Percentiles rank a stretch among this genome's conserved stretches.
phyloP scores from a whole-genome alignment of 768 basidiomycete genomes.

The Lactifluus pinguis region DNA sequence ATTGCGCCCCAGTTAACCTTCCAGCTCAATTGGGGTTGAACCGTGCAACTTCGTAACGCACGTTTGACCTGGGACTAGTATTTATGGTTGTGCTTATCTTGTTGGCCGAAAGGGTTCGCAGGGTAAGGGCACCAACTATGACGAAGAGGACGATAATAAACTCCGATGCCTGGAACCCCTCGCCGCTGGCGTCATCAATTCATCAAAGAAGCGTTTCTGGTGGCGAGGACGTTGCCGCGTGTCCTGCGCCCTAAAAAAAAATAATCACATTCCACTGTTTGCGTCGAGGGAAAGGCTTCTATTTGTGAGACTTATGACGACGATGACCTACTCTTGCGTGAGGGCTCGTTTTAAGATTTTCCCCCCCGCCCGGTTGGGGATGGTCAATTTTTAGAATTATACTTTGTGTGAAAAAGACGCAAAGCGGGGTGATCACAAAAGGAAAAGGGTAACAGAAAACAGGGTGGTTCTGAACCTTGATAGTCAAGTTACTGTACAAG shows the following conservation, averaged over 20 bases:
- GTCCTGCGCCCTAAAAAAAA: neutral
- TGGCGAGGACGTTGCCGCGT: neutral
- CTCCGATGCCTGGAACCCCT: constrained; percentile 8
- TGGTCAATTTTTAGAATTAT: neutral
- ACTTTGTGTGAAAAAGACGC: neutral
- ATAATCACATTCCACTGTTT: neutral
- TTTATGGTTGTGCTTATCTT: constrained; percentile 9
- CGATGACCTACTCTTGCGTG: neutral
- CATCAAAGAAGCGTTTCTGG: neutral
- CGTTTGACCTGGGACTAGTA: neutral
- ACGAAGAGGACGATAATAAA: constrained; percentile 4
- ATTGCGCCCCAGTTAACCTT: constrained; percentile 1
- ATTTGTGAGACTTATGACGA: constrained; percentile 15
- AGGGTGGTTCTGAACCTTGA: constrained; percentile 2
- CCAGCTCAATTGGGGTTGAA: neutral
- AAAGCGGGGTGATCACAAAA: neutral
- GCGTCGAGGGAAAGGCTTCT: neutral
- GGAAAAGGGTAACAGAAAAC: neutral
- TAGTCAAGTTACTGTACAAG: neutral
- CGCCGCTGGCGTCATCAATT: constrained; percentile 11
- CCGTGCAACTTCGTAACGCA: neutral
- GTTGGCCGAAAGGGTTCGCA: neutral
- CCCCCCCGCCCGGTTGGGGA: neutral
- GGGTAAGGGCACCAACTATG: constrained; percentile 8
- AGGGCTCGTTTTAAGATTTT: neutral